Evolutionary conservation across 495 filamentous ascomycete species (phyloP), one percentile per base, ranked within the genome.

Genomic region (Acidomyces sp.): DNA sequence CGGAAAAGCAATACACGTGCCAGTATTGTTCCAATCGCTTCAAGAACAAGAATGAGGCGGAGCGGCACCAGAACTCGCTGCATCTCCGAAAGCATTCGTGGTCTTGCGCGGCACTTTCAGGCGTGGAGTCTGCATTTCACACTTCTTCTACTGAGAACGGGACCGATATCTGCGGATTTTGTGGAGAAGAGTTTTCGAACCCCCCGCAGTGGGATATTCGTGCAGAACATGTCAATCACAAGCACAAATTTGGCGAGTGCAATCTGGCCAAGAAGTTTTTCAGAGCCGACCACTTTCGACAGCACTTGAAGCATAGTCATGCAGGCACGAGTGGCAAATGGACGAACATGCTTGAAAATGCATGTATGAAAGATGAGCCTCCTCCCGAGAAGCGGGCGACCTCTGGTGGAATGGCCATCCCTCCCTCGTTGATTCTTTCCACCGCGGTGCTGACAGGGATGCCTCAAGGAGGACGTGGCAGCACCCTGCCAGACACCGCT

Each of bases 1-100:
- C 81, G 49, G 90, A 97, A 56, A 97, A 96, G 58, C 92, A 97
- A 59, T 96, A 96, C 60, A 76, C 76, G 38, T 97, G 90, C 57
- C 68, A 74, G 13, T 96, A 80, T 60, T 97, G 90, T 58, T 77
- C 78, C 29, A 96, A 96, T 58, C 74, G 87, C 16, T 97, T 97
- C 69, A 97, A 97, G 61, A 97, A 97, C 65, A 97, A 97, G 61
- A 97, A 97, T 48, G 90, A 97, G 64, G 90, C 90, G 4, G 90
- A 97, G 59, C 75, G 90, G 13, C 90, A 97, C 57, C 90, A 95
- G 55, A 97, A 96, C 47, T 94, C 85, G 1, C 77, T 97, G 12
- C 90, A 97, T 59, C 74, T 96, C 5, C 77, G 90, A 29, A 78
- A 79, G n/a, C 85, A 96, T 61, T 95, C 86, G 27, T 97, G 90